A percentile compares a stretch with the other conserved stretches of the same genome.
These are phyloP conservation scores for Phytophthora gonapodyides DNA, from an alignment of 352 stramenopile genomes.

Conservation along the genomic window DNA sequence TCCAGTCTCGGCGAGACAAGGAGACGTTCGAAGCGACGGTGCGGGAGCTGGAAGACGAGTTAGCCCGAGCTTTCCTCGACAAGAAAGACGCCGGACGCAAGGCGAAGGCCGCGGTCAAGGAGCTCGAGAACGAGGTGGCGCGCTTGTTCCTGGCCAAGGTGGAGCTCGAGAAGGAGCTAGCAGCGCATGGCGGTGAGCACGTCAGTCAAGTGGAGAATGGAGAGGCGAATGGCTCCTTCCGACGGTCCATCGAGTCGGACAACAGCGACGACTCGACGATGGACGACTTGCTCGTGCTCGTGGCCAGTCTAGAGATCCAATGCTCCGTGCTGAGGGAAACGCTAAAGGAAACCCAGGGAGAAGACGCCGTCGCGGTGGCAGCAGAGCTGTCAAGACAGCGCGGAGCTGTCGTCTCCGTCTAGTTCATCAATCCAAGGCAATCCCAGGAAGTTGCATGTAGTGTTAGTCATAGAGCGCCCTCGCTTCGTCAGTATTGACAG, in stretches of 20 bases:
- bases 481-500: slow-evolving; percentile 8
- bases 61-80: slow-evolving; percentile 56
- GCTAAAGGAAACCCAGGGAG: slow-evolving; percentile 43
- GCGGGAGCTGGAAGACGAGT: slow-evolving; percentile 56
- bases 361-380: slow-evolving; percentile 45
- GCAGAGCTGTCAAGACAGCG: slow-evolving; percentile 36
- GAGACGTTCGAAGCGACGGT: slow-evolving; percentile 47
- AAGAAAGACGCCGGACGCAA: slow-evolving; percentile 56
- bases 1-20: slow-evolving; percentile 33
- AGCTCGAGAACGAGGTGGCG: slow-evolving; percentile 60
- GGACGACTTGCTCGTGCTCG: slow-evolving; percentile 61
- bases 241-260: slow-evolving; percentile 15
- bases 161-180: slow-evolving; percentile 49
- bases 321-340: slow-evolving; percentile 60
- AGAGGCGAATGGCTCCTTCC: slow-evolving; percentile 22
- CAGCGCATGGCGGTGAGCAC: slow-evolving; percentile 2
- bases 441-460: slow-evolving; percentile 1
- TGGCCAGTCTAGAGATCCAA: slow-evolving; percentile 76
- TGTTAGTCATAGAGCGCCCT: neutral
- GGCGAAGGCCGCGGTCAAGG: slow-evolving; percentile 55
- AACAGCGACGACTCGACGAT: slow-evolving; percentile 35
- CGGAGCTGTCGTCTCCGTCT: slow-evolving; percentile 41
- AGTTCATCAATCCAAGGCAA: slow-evolving; percentile 16
- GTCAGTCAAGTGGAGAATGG: slow-evolving; percentile 12
- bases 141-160: slow-evolving; percentile 60